Conservation (phyloP, 2,329 filamentous ascomycete species). For the Phialemonium atrogriseum region DNA sequence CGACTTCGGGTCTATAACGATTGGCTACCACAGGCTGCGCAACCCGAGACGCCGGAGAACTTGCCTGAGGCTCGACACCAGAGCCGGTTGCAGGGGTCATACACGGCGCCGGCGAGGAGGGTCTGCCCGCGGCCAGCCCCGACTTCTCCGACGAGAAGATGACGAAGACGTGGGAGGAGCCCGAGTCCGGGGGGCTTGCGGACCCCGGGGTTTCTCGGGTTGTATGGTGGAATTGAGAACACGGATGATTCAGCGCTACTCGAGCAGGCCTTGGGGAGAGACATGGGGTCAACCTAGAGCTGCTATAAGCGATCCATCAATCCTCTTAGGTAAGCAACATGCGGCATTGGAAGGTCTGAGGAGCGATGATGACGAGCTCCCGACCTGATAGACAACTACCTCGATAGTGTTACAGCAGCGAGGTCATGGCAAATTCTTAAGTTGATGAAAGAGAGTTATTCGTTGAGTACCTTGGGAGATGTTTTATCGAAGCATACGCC, state of each 20-base stretch:
- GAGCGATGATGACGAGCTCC: too few relatives aligned
- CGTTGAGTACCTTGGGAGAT: too few relatives aligned
- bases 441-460: too few relatives aligned
- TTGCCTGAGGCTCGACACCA: constrained; percentile 40
- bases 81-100: constrained; percentile 31
- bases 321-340: too few relatives aligned
- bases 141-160: constrained; percentile 11
- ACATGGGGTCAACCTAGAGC: too few relatives aligned
- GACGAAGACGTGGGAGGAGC: constrained; percentile 15
- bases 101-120: constrained; percentile 30
- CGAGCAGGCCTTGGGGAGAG: constrained; percentile 12
- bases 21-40: constrained; percentile 28
- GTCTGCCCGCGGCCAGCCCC: constrained; percentile 11
- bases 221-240: constrained; percentile 42
- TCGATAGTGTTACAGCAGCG: too few relatives aligned
- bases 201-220: constrained; percentile 34
- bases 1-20: constrained; percentile 38
- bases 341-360: too few relatives aligned
- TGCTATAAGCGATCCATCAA: too few relatives aligned
- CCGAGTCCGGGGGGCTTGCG: constrained; percentile 29
- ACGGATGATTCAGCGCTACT: constrained; percentile 30
- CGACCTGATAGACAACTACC: too few relatives aligned
- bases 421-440: too few relatives aligned
- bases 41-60: constrained; percentile 42
- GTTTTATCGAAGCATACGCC: too few relatives aligned